Base-by-base conservation (phyloP, 2,329 filamentous ascomycete species). In the Curvularia sp. region DNA sequence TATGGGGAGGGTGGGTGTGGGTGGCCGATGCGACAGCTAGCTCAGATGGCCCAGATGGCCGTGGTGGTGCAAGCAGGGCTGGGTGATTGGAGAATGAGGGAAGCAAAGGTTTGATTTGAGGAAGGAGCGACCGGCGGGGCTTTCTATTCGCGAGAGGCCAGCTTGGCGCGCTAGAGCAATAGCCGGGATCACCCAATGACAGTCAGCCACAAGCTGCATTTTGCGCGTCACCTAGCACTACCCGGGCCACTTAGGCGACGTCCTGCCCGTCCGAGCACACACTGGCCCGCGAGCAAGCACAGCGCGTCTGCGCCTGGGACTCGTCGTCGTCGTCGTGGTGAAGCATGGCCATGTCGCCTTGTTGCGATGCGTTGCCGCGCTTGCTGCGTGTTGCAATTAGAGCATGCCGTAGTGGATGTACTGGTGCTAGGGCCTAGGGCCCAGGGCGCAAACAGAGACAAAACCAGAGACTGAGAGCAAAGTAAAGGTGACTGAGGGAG, bases 51-150 rank as follows among this genome's bases (percentile, higher is more conserved):
- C 30, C 30, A 13, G 30, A 32, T 56, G 53, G 59, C 47, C 51
- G 32, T 59, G 54, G 56, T 66, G 64, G 59, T 68, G 65, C 65
- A 65, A 58, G 62, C 55, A 67, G 54, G 54, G 43, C 39, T 42
- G 39, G 43, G 21, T 50, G 70, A 73, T 69, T 72, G 69, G 71
- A 69, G 57, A 64, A 57, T 59, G 55, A 57, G 62, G 57, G 60
- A 47, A 53, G 43, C 34, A 54, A 54, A 42, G 45, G 52, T 42
- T 42, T 53, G 50, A 47, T 54, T 45, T 54, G 52, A 53, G 56
- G 63, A 66, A 66, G 55, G 67, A 67, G 64, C 60, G 64, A 55
- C 45, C 57, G 60, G 56, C 61, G 54, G 49, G 48, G 48, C 48
- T 51, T 56, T 52, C 49, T 52, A 56, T 56, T 56, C 54, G 41